Conservation (phyloP, 768 basidiomycete species). For the Ephemerocybe angulata region DNA sequence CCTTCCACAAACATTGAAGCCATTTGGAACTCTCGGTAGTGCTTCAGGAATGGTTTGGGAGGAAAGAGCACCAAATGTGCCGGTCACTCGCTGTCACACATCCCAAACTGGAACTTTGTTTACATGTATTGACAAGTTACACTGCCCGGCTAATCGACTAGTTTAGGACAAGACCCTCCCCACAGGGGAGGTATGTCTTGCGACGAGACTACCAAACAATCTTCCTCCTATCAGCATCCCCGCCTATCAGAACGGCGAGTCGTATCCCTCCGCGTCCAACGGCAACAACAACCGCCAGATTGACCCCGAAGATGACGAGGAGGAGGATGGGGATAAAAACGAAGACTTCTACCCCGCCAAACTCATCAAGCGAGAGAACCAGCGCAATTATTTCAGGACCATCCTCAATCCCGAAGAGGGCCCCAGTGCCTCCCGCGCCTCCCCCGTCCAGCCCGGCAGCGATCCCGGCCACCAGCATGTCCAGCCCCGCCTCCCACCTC, state of each 20-base stretch:
- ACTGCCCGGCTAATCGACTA: too few relatives aligned
- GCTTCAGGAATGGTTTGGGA: too few relatives aligned
- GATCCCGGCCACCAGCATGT: not conserved
- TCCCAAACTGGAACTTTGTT: too few relatives aligned
- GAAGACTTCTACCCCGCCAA: conserved; percentile 74
- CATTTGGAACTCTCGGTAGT: too few relatives aligned
- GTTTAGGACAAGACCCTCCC: too few relatives aligned
- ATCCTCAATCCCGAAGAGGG: conserved; percentile 72
- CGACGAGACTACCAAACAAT: too few relatives aligned
- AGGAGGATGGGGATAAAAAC: conserved; percentile 56
- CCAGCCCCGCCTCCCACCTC: conserved; percentile 20
- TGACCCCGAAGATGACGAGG: conserved; percentile 64
- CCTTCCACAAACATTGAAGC: too few relatives aligned
- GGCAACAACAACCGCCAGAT: conserved; percentile 36
- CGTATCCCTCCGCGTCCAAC: conserved; percentile 18
- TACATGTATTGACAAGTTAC: too few relatives aligned
- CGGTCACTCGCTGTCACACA: too few relatives aligned
- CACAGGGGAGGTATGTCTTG: too few relatives aligned
- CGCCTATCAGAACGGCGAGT: conserved; percentile 26
- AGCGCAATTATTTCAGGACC: conserved; percentile 75
- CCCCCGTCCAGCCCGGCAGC: not conserved
- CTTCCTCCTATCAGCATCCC: conserved; percentile 22
- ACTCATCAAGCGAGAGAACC: conserved; percentile 64
- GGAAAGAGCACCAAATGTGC: too few relatives aligned
- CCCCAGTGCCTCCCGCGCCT: conserved; percentile 22